Conservation (phyloP, 2,329 filamentous ascomycete species). For the Leptographium lundbergii region DNA sequence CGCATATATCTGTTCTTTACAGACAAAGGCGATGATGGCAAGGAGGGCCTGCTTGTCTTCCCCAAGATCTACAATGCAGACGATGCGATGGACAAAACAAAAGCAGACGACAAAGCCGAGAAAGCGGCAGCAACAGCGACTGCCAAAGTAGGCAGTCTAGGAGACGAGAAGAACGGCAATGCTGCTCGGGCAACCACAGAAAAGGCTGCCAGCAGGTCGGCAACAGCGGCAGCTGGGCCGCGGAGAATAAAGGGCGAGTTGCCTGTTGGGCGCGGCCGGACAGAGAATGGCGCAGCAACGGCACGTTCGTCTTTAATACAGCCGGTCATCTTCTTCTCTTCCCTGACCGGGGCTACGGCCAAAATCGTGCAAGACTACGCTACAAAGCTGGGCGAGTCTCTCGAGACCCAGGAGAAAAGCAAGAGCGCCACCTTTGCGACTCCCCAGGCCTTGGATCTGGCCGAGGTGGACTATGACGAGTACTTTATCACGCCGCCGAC, state of each 20-base stretch:
- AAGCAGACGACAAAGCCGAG: slow-evolving; percentile 2
- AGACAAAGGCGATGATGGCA: slow-evolving; percentile 12
- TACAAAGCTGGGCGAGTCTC: slow-evolving; percentile 37
- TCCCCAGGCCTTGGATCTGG: slow-evolving; percentile 62
- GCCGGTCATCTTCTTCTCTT: slow-evolving; percentile 77
- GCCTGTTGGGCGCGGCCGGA: neutral
- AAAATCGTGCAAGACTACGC: slow-evolving; percentile 53
- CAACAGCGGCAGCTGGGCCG: slow-evolving; percentile 24
- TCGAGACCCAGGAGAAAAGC: slow-evolving; percentile 17
- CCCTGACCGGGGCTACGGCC: slow-evolving; percentile 73
- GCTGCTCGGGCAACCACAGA: neutral
- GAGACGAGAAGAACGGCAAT: neutral
- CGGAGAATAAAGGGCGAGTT: slow-evolving; percentile 30
- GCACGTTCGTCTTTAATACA: slow-evolving; percentile 36
- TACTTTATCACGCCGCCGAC: slow-evolving; percentile 74
- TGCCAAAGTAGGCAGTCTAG: neutral
- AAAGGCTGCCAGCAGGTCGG: neutral
- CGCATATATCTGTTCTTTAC: slow-evolving; percentile 30
- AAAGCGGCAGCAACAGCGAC: neutral
- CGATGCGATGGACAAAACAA: neutral
- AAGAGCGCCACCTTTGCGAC: slow-evolving; percentile 26
- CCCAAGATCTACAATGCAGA: slow-evolving; percentile 20
- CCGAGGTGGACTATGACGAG: slow-evolving; percentile 84
- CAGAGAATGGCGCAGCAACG: slow-evolving; percentile 19
- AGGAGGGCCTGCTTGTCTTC: slow-evolving; percentile 23